phyloP scores from a whole-genome alignment of 345 rosid genomes.

The Dovyalis caffra region DNA sequence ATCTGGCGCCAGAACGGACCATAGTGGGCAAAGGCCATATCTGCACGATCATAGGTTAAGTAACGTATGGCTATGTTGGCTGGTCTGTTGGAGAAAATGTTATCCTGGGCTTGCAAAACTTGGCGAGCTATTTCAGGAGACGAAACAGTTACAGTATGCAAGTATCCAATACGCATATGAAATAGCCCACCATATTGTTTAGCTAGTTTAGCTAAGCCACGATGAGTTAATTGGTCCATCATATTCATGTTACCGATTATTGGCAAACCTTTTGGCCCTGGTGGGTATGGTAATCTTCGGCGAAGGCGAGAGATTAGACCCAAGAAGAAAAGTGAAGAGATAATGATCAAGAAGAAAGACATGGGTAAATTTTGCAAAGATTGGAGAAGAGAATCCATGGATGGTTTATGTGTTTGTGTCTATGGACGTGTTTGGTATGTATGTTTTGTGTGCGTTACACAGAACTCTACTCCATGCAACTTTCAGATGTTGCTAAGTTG shows the following conservation, averaged over 20 bases:
- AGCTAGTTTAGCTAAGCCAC: slow-evolving; percentile 70
- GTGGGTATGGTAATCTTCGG: slow-evolving; percentile 58
- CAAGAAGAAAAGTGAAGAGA: slow-evolving; percentile 47
- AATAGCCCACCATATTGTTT: slow-evolving; percentile 72
- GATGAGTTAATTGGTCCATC: slow-evolving; percentile 94
- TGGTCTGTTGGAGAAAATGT: slow-evolving; percentile 78
- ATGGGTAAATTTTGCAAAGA: slow-evolving; percentile 5
- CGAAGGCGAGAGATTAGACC: slow-evolving; percentile 36
- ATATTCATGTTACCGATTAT: slow-evolving; percentile 80
- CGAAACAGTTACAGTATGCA: slow-evolving; percentile 71
- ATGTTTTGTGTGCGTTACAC: not conserved
- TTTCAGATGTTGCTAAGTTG: slow-evolving; percentile 23
- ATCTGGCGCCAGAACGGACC: slow-evolving; percentile 99
- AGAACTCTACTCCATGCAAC: slow-evolving; percentile 18
- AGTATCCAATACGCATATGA: slow-evolving; percentile 73
- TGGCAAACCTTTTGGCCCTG: slow-evolving; percentile 86
- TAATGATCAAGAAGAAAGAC: slow-evolving; percentile 23
- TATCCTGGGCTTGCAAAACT: slow-evolving; percentile 86
- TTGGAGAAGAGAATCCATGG: slow-evolving; percentile 24
- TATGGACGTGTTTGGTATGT: not conserved
- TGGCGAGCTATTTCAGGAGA: slow-evolving; percentile 71
- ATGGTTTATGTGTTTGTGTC: not conserved
- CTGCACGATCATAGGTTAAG: slow-evolving; percentile 84
- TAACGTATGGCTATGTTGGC: slow-evolving; percentile 79
- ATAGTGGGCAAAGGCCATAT: slow-evolving; percentile 95